Conservation (phyloP, 805 yeast species). For the Spathaspora boniae region DNA sequence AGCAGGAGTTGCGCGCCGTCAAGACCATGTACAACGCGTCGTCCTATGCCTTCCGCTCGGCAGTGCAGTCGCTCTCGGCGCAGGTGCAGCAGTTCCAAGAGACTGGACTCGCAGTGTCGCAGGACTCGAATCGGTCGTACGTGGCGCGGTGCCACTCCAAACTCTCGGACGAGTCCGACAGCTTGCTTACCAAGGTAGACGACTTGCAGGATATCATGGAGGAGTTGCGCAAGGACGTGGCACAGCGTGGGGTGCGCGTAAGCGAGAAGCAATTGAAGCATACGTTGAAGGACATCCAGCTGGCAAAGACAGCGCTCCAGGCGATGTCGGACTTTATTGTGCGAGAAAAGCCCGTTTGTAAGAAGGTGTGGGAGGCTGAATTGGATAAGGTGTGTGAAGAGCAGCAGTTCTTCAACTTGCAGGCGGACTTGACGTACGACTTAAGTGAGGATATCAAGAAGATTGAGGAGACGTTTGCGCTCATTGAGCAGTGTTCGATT, state of each 20-base stretch:
- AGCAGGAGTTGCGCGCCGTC: slow-evolving; percentile 56
- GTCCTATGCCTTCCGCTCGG: slow-evolving; percentile 36
- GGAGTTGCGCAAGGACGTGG: slow-evolving; percentile 84
- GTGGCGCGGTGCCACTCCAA: slow-evolving; percentile 74
- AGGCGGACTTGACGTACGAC: slow-evolving; percentile 80
- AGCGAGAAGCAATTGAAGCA: slow-evolving; percentile 65
- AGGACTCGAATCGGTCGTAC: slow-evolving; percentile 47
- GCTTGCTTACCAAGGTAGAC: slow-evolving; percentile 73
- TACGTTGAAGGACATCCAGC: slow-evolving; percentile 60
- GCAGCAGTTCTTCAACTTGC: slow-evolving; percentile 86
- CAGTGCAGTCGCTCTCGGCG: slow-evolving; percentile 41
- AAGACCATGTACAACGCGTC: slow-evolving; percentile 52
- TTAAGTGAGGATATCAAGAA: slow-evolving; percentile 75
- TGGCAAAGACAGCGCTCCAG: slow-evolving; percentile 51
- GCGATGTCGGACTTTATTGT: slow-evolving; percentile 58
- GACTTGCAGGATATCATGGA: slow-evolving; percentile 91
- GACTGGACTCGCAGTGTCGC: slow-evolving; percentile 35
- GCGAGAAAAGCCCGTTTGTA: slow-evolving; percentile 81
- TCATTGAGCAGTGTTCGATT: slow-evolving; percentile 76
- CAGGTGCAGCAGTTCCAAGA: slow-evolving; percentile 53
- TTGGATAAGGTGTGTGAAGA: slow-evolving; percentile 88
- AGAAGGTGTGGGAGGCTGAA: slow-evolving; percentile 87
- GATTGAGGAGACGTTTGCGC: slow-evolving; percentile 75
- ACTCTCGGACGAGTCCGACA: slow-evolving; percentile 74
- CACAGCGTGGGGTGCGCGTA: slow-evolving; percentile 84